Base-by-base conservation (phyloP, 305 asterid genomes). In the Euphrasia arctica region DNA sequence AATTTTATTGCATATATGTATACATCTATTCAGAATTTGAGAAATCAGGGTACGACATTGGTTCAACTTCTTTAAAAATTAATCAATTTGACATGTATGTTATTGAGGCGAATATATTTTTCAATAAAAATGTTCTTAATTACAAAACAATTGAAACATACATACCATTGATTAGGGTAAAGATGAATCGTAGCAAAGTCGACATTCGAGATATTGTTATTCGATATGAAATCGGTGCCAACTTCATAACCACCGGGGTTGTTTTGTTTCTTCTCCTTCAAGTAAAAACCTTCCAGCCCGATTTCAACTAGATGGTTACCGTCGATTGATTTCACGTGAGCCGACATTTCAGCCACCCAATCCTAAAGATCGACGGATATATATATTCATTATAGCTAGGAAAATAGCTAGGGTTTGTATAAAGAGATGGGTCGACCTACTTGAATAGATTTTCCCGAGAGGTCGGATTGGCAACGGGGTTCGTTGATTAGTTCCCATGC, bases 401-500 rank as follows among this genome's bases (percentile, higher is more conserved):
- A n/a, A 47, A 2, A 47, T 4, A 14, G 14, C 15, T 50, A 36
- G 6, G 15, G 22, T 4, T 13, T 2, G 4, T 4, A 50, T 13
- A n/a, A 3, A 50, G 9, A 15, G 0, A n/a, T 13, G 5, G 13
- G n/a, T 3, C 11, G 2, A 11, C n/a, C 2, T 2, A 54, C 59
- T 27, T 54, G 59, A 22, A 54, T 18, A 8, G 32, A 5, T 18
- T 54, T 54, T 27, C 59, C 59, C 1, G 59, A 54, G 34, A 27
- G 59, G 36, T 54, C 59, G 10, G 59, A 54, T 7, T 5, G n/a
- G 13, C 59, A 54, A 22, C 59, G 59, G 5, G 59, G 59, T 11
- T 54, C 59, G 3, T 54, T 54, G 14, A 54, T 54, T 9, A 54
- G 59, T 25, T 54, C 59, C 59, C 59, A 54, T 54, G 31, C 59